phyloP scores from a whole-genome alignment of 148 eudicot genomes.

The Rhododendron vialii region DNA sequence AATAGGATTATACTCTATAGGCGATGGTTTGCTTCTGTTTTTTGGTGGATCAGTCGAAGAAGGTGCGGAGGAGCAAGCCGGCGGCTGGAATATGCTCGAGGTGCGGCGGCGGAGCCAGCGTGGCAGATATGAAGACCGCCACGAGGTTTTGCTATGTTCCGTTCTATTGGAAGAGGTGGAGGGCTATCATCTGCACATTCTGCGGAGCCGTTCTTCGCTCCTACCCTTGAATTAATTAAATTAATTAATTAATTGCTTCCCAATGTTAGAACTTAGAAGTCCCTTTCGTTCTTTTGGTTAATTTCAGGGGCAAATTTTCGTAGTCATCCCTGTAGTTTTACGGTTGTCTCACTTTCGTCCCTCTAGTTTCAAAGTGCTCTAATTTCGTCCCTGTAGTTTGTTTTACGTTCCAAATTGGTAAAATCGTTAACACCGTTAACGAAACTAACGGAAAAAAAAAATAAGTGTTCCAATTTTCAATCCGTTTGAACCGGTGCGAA shows the following conservation, averaged over 20 bases:
- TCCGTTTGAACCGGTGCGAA: no score
- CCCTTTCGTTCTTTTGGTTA: not conserved
- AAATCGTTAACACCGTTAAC: no score
- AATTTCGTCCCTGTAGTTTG: no score
- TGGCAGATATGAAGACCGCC: constrained; percentile 78
- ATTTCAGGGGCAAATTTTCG: no score
- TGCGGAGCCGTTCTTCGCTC: constrained; percentile 73
- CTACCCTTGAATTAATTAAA: constrained; percentile 23
- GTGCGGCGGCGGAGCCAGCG: constrained; percentile 79
- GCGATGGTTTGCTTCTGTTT: constrained; percentile 78
- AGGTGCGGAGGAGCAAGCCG: constrained; percentile 62
- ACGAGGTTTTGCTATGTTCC: constrained; percentile 77
- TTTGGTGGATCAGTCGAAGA: constrained; percentile 61
- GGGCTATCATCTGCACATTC: constrained; percentile 77
- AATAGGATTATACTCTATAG: not conserved
- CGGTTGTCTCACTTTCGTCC: no score
- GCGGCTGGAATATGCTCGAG: constrained; percentile 72
- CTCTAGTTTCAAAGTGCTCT: no score
- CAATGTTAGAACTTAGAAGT: not conserved
- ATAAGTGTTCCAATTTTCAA: no score
- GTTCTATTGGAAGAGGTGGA: constrained; percentile 68
- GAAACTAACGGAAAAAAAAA: no score
- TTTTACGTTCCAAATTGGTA: no score
- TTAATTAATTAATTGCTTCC: not conserved
- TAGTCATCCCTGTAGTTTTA: no score